Evolutionary conservation across 164 flowering plant genomes (phyloP), one percentile per base, ranked within the genome.

Genomic region (Amborella trichopoda): DNA sequence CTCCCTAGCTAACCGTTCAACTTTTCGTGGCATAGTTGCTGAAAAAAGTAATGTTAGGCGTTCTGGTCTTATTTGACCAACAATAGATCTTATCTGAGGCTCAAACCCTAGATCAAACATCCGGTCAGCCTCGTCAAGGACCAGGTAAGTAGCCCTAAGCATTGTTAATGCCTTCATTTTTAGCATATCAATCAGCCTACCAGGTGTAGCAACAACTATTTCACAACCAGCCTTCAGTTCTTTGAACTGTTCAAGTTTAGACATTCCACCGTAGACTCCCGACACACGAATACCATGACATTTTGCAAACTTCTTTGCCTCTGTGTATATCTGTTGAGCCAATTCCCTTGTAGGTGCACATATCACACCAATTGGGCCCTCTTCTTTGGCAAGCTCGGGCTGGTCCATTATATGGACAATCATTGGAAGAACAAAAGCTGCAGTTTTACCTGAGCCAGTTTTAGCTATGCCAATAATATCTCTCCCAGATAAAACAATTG

Each of bases 31-130:
- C 96, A 93, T 88, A 21, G 99, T 93, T 8, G 99, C 99, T 36
- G 99, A 93, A 66, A 88, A 93, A 39, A 93, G 85, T 53, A 83
- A 66, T 3, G 96, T 93, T 56, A 88, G 99, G 12, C 99, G 86
- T 18, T 93, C 91, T 16, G 99, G 94, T 63, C 95, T 76, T 23
- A 93, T 83, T 62, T 93, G 99, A 55, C 95, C 99, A 55, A 88
- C 91, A 55, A 88, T 79, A 11, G 94, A 85, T 64, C 94, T 73
- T 55, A 93, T 75, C 43, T 93, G 95, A 24, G 95, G 95, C 69
- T 93, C 99, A 66, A 93, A 93, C 17, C 99, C 99, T 44, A 88
- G 91, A 63, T 93, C 99, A 73, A 93, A 88, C 99, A 88, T 84
- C 44, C 95, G 54, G 69, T 93, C 99, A 48, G 99, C 99, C 56